phyloP scores from a whole-genome alignment of 2,329 filamentous ascomycete genomes.

The Hymenoscyphus albidus region DNA sequence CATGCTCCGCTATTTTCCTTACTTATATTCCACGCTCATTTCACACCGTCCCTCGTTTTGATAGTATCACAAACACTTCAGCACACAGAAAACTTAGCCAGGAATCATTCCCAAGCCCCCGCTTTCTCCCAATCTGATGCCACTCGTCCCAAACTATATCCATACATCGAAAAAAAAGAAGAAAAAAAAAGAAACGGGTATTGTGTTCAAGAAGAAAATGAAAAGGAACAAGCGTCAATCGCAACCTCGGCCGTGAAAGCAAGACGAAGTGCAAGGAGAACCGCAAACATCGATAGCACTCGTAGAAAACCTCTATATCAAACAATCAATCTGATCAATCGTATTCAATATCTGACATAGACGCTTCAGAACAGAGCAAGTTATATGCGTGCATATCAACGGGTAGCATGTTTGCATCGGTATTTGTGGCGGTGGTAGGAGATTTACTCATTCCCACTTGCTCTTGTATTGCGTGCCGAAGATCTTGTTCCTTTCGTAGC shows the following conservation, averaged over 20 bases:
- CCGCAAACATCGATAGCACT: neutral
- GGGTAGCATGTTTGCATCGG: neutral
- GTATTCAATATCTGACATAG: neutral
- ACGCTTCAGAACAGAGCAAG: neutral
- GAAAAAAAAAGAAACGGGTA: neutral
- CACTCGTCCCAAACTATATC: neutral
- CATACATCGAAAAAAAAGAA: neutral
- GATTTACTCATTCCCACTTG: neutral
- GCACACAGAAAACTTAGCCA: neutral
- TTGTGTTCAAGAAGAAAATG: neutral
- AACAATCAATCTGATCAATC: neutral
- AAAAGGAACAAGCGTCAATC: neutral
- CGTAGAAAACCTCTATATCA: neutral
- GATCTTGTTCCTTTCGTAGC: conserved; percentile 14
- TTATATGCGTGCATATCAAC: neutral
- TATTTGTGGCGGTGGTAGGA: neutral
- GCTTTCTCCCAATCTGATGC: neutral
- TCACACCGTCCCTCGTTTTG: neutral
- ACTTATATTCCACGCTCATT: neutral
- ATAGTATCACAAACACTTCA: neutral
- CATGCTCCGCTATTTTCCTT: neutral
- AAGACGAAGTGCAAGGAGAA: neutral
- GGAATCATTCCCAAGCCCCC: neutral
- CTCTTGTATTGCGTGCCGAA: neutral
- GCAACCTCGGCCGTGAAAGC: neutral